Evolutionary conservation across 305 asterid genomes (phyloP), one percentile per base, ranked within the genome.

Genomic region (Euphrasia arctica): DNA sequence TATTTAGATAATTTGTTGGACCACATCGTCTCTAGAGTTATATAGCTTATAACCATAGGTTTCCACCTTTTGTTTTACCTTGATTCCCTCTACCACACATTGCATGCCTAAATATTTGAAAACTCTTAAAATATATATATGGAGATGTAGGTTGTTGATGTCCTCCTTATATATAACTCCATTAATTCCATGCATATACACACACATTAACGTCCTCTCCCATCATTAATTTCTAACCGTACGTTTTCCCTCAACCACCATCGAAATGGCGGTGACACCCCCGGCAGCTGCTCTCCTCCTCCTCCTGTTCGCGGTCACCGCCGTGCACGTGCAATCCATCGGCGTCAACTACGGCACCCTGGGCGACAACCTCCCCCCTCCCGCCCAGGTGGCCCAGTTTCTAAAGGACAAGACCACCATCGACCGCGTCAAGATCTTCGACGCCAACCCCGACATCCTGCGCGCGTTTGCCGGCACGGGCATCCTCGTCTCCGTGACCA

Each of bases 261-360:
- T 15, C n/a, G 0, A 15, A 11, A 71, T 71, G 75, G 61, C 9
- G 58, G 63, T 18, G 22, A 18, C 18, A 22, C 71, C 64, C 5
- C 63, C 54, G n/a, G 65, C 70, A 39, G 22, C 79, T 62, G 57
- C 83, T 64, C 22, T 83, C 45, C 10, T 78, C 22, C 27, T 69
- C 5, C 22, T 18, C 22, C 22, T 18, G 22, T 18, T 18, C 22
- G 22, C 22, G 22, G 22, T 18, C 22, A 10, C 55, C 4, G 63
- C 74, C 28, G 34, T 60, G 22, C 67, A n/a, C 68, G 96, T 80
- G 11, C 34, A 29, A 0, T 83, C 83, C 7, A 83, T 91, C 49
- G 98, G 98, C 8, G 95, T 91, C 22, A 89, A 91, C 85, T 89
- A 89, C 64, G 97, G 98, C 54, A 87, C 95, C 70, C 73, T 86